Evolutionary conservation across 2,329 filamentous ascomycete genomes (phyloP).

Genomic region (Catunica adiposa): DNA sequence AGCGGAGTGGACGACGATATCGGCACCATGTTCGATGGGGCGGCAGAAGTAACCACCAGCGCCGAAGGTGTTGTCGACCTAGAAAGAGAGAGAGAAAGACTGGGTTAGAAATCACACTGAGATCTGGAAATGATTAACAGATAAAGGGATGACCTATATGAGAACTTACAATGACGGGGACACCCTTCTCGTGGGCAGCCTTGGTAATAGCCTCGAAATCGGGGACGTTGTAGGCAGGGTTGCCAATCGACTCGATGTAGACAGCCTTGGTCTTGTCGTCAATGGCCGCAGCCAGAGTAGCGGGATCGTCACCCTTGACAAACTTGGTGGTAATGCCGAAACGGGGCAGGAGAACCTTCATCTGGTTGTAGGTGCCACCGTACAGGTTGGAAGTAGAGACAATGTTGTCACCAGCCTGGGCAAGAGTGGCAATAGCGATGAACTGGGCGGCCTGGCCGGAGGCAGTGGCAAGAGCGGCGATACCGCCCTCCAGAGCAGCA

Average conservation of each 20-base stretch:
- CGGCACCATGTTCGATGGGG: conserved; percentile 78
- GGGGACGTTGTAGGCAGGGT: conserved; percentile 83
- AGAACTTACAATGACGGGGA: conserved; percentile 46
- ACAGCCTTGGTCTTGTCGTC: conserved; percentile 89
- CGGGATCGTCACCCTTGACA: conserved; percentile 60
- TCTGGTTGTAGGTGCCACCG: conserved; percentile 92
- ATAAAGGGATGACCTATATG: too few species aligned
- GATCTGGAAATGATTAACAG: too few species aligned
- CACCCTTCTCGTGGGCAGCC: conserved; percentile 52
- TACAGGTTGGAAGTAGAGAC: conserved; percentile 81
- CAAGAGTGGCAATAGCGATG: conserved; percentile 73
- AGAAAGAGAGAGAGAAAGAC: background rate
- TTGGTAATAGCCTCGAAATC: conserved; percentile 78
- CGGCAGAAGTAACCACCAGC: conserved; percentile 78
- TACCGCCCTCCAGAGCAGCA: conserved; percentile 85
- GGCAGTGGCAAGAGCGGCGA: conserved; percentile 66
- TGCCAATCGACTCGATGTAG: conserved; percentile 84
- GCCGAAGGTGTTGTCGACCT: conserved; percentile 91
- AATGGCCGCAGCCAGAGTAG: conserved; percentile 65
- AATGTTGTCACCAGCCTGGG: conserved; percentile 80
- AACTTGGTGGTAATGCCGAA: conserved; percentile 82
- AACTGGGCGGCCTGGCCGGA: conserved; percentile 89
- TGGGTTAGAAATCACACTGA: too few species aligned
- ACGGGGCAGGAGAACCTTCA: conserved; percentile 81
- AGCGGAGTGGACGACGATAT: conserved; percentile 86